Base-by-base conservation (phyloP, 805 yeast species). In the Ogataea corticis region DNA sequence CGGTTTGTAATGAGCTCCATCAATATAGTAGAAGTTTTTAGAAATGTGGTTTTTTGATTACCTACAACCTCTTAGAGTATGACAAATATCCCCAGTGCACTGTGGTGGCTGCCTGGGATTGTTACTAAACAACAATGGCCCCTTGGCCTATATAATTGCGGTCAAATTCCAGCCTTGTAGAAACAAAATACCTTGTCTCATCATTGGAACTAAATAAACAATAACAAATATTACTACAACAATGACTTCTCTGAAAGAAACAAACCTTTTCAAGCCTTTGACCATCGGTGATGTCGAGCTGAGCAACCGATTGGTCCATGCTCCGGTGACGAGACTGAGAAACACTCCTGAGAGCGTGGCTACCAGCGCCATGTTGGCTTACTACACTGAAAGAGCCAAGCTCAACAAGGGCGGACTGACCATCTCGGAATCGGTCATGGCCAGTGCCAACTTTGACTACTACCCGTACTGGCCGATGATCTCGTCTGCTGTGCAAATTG, bases 381-480 rank as follows among this genome's bases (percentile, higher is more conserved):
- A 82, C 60, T 83, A 83, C 55, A 65, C 56, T 19, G 79, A 79
- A 56, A 72, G 85, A 55, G 71, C 86, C 0, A 63, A 63, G 37
- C 72, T 75, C 10, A 87, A 87, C n/a, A 21, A 21, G 25, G 25
- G 25, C 9, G 72, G 85, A n/a, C 61, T 83, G 45, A 51, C 81
- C 27, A 72, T 79, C 51, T 65, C 83, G 9, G 88, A 83, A 57
- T 87, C 79, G 12, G 70, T 80, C 1, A 70, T 69, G 51, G 70
- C 72, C 21, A 66, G 78, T 13, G 52, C 65, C 2, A 40, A 62
- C 69, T 66, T 69, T 58, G 55, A 79, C 46, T 71, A 75, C 21
- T 68, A 66, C 48, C 62, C 62, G n/a, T 49, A 61, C 29, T 74
- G 67, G 11, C 80, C 83, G 15, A 82, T 79, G 48, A 69, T 79